Conservation (phyloP, 2,329 filamentous ascomycete genomes). For the Zasmidium angulare region DNA sequence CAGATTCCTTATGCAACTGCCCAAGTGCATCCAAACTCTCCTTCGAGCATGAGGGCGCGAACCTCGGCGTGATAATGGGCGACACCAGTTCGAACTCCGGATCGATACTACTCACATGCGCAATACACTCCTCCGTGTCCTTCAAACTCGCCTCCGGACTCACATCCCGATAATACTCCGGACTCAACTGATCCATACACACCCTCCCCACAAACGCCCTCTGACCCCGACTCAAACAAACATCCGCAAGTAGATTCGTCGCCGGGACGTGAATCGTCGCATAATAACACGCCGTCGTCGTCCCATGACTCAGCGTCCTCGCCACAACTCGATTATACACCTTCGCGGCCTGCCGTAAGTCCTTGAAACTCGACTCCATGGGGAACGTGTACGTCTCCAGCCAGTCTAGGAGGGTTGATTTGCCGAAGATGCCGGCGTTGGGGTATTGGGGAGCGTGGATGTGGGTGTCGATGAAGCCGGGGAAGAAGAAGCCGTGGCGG, state of each 20-base stretch:
- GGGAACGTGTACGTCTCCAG: slow-evolving; percentile 93
- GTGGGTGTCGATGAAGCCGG: slow-evolving; percentile 92
- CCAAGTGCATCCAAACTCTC: slow-evolving; percentile 64
- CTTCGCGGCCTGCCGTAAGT: slow-evolving; percentile 60
- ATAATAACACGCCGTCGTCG: slow-evolving; percentile 92
- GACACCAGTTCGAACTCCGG: slow-evolving; percentile 63
- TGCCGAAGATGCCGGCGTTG: slow-evolving; percentile 91
- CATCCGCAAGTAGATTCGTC: slow-evolving; percentile 85
- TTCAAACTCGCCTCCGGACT: slow-evolving; percentile 61
- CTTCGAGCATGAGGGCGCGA: slow-evolving; percentile 56
- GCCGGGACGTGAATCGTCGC: slow-evolving; percentile 82
- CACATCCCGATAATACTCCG: slow-evolving; percentile 77
- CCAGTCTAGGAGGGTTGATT: slow-evolving; percentile 90
- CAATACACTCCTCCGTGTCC: slow-evolving; percentile 41
- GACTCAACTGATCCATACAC: slow-evolving; percentile 83
- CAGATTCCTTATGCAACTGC: slow-evolving; percentile 59
- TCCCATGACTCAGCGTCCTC: slow-evolving; percentile 83
- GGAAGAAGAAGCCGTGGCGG: slow-evolving; percentile 73
- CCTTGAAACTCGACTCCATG: slow-evolving; percentile 73
- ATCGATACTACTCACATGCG: slow-evolving; percentile 67
- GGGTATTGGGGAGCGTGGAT: slow-evolving; percentile 94
- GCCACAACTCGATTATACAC: slow-evolving; percentile 78
- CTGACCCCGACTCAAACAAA: slow-evolving; percentile 79
- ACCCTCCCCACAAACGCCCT: slow-evolving; percentile 87
- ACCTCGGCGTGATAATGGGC: slow-evolving; percentile 75